A percentile compares a stretch with the other conserved stretches of the same genome.
phyloP scores from a whole-genome alignment of 495 filamentous ascomycete genomes.

The Aspergillus hancockii region DNA sequence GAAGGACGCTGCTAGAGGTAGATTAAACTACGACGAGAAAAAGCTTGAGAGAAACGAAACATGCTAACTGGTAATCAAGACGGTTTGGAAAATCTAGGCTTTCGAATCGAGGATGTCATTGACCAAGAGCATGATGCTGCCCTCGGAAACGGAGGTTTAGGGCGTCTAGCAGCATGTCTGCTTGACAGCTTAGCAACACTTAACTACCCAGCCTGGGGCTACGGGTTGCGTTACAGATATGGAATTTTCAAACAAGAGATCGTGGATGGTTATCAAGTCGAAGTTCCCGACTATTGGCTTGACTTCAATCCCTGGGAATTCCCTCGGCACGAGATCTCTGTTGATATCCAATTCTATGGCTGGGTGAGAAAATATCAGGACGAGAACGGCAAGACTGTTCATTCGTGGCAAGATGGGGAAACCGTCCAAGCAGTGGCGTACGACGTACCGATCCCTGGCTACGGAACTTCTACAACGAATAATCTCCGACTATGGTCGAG shows the following conservation, averaged over 20 bases:
- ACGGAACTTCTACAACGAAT: slow-evolving; percentile 85
- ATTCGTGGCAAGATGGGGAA: slow-evolving; percentile 89
- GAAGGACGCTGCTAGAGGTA: slow-evolving; percentile 82
- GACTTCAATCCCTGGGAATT: slow-evolving; percentile 99
- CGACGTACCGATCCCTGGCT: slow-evolving; percentile 93
- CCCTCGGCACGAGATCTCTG: slow-evolving; percentile 88
- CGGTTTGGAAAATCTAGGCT: slow-evolving; percentile 84
- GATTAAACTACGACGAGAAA: slow-evolving; percentile 4
- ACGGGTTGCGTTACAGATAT: slow-evolving; percentile 91
- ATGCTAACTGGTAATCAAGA: slow-evolving; percentile 43
- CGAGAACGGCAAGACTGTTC: slow-evolving; percentile 68
- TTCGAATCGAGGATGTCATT: slow-evolving; percentile 96
- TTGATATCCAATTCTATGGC: slow-evolving; percentile 96
- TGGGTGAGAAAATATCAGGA: slow-evolving; percentile 71
- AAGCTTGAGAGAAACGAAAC: not conserved
- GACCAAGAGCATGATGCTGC: slow-evolving; percentile 94
- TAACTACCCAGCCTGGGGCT: slow-evolving; percentile 96
- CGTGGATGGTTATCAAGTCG: slow-evolving; percentile 93
- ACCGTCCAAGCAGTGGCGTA: slow-evolving; percentile 91
- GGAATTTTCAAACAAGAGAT: slow-evolving; percentile 99
- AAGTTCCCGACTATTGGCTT: slow-evolving; percentile 98
- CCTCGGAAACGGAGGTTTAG: slow-evolving; percentile 92
- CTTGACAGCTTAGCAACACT: slow-evolving; percentile 92
- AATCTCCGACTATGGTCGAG: slow-evolving; percentile 96
- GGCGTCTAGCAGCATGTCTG: slow-evolving; percentile 93